Base-by-base conservation (phyloP, 768 basidiomycete genomes). In the Tylopilus balloui region DNA sequence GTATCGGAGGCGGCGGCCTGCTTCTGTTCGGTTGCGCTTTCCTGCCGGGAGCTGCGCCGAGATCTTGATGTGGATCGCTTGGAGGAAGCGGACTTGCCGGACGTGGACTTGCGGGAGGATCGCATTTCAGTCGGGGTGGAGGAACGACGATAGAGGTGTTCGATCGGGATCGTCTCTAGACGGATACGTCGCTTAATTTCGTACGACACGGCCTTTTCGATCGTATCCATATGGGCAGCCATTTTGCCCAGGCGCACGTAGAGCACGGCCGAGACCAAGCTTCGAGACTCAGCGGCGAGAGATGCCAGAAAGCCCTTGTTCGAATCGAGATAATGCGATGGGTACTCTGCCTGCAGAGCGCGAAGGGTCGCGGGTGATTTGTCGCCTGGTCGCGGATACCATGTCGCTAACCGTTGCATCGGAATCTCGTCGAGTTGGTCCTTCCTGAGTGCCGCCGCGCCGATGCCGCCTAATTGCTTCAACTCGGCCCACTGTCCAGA, bases 391-490 rank as follows among this genome's bases (percentile, higher is more conserved):
- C 55, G 52, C 3, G 60, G 65, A 40, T 49, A 47, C 67, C 63
- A 69, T 48, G 59, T 67, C 55, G 57, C 54, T 64, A 71, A 24
- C 44, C 50, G 59, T 60, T 53, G 56, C 61, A 60, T 57, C 39
- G 62, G 56, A 14, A 66, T 62, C 42, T 56, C 36, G 46, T 73
- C 70, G 28, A 72, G 62, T 48, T 77, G 76, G 41, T 59, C 57
- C 49, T 71, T 65, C n/a, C 61, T 66, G 45, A 78, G 64, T 39
- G 73, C 71, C 21, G 73, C 67, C 21, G 71, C 76, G 57, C 73
- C 71, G 49, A 77, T 68, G 8, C 71, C 71, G n/a, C 62, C 56
- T 2, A 79, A 52, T 12, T 66, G 63, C 25, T 69, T 68, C 55
- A 79, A 56, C 50, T 78, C 77, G 40, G 65, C 43, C 61, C 74